A percentile compares a stretch with the other conserved stretches of the same genome.
phyloP scores from a whole-genome alignment of 2,329 filamentous ascomycete genomes.

The Aspergillus sergii region DNA sequence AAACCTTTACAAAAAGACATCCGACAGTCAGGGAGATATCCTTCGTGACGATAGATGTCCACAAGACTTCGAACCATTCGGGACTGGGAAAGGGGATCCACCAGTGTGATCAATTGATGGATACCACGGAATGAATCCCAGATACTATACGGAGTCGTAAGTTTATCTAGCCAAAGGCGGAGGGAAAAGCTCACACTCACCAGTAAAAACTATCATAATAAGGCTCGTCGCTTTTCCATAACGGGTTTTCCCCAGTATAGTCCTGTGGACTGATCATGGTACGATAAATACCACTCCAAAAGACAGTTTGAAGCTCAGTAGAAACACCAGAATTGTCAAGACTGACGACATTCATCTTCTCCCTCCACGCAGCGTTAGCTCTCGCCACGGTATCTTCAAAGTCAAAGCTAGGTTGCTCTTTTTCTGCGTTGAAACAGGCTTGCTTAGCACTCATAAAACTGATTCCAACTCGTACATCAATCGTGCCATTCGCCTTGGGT shows the following conservation, averaged over 20 bases:
- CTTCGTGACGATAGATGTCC: conserved; percentile 70
- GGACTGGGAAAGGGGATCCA: conserved; percentile 66
- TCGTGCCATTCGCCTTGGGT: conserved; percentile 45
- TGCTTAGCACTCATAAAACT: conserved; percentile 69
- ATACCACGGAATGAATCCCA: conserved; percentile 74
- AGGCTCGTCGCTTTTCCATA: conserved; percentile 67
- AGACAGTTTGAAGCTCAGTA: conserved; percentile 58
- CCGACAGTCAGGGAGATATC: conserved; percentile 73
- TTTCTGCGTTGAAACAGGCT: conserved; percentile 69
- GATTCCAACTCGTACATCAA: conserved; percentile 68
- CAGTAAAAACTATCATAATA: conserved; percentile 79
- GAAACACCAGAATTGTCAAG: conserved; percentile 60
- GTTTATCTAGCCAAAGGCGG: too few relatives aligned
- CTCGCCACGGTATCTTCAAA: conserved; percentile 57
- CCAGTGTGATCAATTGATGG: conserved; percentile 68
- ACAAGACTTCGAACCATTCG: conserved; percentile 71
- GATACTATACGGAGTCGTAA: conserved; percentile 44
- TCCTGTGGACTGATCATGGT: conserved; percentile 73
- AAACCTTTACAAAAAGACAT: conserved; percentile 76
- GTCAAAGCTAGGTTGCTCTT: conserved; percentile 67
- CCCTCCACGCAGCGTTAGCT: conserved; percentile 61
- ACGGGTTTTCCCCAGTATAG: conserved; percentile 72
- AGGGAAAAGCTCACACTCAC: conserved; percentile 33
- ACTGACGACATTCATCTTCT: conserved; percentile 62
- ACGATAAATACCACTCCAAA: conserved; percentile 73